These are phyloP conservation scores for Aspergillus sp. DNA, from an alignment of 2,329 filamentous ascomycete genomes.

Conservation along the genomic window DNA sequence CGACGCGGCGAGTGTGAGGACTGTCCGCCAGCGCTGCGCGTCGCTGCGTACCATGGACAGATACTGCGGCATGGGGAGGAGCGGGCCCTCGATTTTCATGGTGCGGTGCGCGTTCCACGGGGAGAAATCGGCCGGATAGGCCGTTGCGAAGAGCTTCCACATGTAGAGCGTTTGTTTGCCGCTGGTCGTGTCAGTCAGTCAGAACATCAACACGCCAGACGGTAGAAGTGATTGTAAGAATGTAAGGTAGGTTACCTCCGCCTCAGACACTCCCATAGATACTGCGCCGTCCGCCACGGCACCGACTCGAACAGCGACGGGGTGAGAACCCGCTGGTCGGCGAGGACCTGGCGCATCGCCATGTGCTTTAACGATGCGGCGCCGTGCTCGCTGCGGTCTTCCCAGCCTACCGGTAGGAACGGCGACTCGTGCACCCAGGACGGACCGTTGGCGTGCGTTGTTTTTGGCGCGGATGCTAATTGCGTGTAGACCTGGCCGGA, in stretches of 20 bases:
- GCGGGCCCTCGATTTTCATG: slow-evolving; percentile 28
- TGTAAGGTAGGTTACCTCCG: slow-evolving; percentile 25
- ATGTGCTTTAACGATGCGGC: slow-evolving; percentile 33
- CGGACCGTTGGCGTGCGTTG: slow-evolving; percentile 21
- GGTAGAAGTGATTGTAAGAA: too few relatives aligned
- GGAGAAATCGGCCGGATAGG: slow-evolving; percentile 36
- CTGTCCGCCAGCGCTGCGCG: slow-evolving; percentile 31
- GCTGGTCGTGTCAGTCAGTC: neutral
- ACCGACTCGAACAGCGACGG: slow-evolving; percentile 33
- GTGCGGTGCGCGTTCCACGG: slow-evolving; percentile 25
- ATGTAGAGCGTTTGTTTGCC: slow-evolving; percentile 35
- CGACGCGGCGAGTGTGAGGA: slow-evolving; percentile 33
- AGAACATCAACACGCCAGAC: neutral
- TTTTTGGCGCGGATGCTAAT: neutral
- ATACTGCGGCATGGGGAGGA: slow-evolving; percentile 33
- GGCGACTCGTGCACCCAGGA: slow-evolving; percentile 40
- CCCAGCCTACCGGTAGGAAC: slow-evolving; percentile 28
- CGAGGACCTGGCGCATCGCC: slow-evolving; percentile 30
- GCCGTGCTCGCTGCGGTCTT: slow-evolving; percentile 22
- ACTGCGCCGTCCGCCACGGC: slow-evolving; percentile 39
- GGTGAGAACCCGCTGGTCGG: slow-evolving; percentile 37
- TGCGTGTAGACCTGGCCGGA: slow-evolving; percentile 18
- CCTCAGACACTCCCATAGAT: slow-evolving; percentile 38
- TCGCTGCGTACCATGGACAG: slow-evolving; percentile 32
- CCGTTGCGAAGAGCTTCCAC: slow-evolving; percentile 42